Percentiles rank a stretch among this genome's conserved stretches.
Conservation (phyloP, 192 early-diverging fungal species). For the Phycomyces nitens region DNA sequence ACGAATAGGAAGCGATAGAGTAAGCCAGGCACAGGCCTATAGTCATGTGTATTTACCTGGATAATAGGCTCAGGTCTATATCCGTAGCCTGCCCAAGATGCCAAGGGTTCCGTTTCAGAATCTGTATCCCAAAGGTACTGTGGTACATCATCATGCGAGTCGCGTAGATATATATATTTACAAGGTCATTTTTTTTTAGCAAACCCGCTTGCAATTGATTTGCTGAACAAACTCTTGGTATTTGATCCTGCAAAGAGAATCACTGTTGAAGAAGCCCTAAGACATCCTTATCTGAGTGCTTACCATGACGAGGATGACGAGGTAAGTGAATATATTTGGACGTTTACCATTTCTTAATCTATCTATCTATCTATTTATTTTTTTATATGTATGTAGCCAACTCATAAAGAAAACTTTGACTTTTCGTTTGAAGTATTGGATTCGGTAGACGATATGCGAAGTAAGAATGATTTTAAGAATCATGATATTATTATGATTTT, state of each 20-base stretch:
- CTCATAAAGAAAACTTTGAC: slow-evolving; percentile 68
- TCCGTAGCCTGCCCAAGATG: slow-evolving; percentile 86
- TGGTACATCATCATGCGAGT: slow-evolving; percentile 40
- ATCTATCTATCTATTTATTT: slow-evolving; percentile 1
- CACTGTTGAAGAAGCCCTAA: slow-evolving; percentile 88
- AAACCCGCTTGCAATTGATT: slow-evolving; percentile 67
- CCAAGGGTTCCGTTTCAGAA: slow-evolving; percentile 81
- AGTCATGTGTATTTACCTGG: too few relatives aligned
- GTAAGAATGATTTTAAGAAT: slow-evolving; percentile 32
- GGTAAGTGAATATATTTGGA: slow-evolving; percentile 19
- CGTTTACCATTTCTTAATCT: too few relatives aligned
- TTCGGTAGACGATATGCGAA: slow-evolving; percentile 74
- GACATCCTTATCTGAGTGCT: slow-evolving; percentile 88
- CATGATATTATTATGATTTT: too few relatives aligned
- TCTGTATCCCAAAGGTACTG: slow-evolving; percentile 84
- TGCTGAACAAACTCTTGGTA: slow-evolving; percentile 81
- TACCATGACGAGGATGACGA: slow-evolving; percentile 93
- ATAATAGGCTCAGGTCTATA: slow-evolving; percentile 86
- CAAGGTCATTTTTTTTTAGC: slow-evolving; percentile 10
- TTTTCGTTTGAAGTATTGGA: slow-evolving; percentile 81
- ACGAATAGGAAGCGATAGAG: slow-evolving; percentile 88
- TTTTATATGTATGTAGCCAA: slow-evolving; percentile 41
- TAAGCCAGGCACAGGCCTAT: slow-evolving; percentile 40
- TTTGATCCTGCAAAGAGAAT: slow-evolving; percentile 93
- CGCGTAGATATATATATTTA: too few relatives aligned